Base-by-base conservation (phyloP, 495 filamentous ascomycete species). In the Stereocaulon alpinum region DNA sequence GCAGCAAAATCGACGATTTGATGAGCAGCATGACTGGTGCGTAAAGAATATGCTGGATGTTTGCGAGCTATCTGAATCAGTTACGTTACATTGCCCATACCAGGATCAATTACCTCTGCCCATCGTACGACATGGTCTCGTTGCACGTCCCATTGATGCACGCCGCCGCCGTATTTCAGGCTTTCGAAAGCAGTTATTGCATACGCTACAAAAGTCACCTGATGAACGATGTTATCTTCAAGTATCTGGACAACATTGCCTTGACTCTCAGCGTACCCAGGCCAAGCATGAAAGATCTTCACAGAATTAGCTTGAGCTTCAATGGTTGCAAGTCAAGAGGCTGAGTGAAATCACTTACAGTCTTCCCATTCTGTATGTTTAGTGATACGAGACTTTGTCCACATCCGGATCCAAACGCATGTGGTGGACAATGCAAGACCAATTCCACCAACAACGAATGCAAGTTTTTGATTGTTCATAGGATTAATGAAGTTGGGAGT, bases 351-450 rank as follows among this genome's bases (percentile, higher is more conserved):
- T n/a, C 14, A 69, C 72, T 56, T 53, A 74, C 74, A 72, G 60
- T 76, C 74, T 66, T 75, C 73, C 63, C 61, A 69, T 11, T 67
- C 64, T 54, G 74, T 71, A 48, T 64, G 67, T 18, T 68, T 69
- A 63, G 71, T 68, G 29, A 74, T 62, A 37, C 69, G 70, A 5
- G 69, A 15, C 10, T 70, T 64, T 9, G 73, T 74, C 67, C 70
- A 77, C 44, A 66, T 65, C 12, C 74, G 63, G 20, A 76, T 58
- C 11, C 52, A 55, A n/a, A 75, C 48, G 10, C 68, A 64, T 44
- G 68, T 42, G 0, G 69, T 61, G 17, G 70, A 68, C 10, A 76
- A 40, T 0, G 65, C 59, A 29, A 76, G 53, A 48, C 72, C 7
- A 18, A 74, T 12, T 70, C 47, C 7, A 64, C 66, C 37, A 70